Evolutionary conservation across 1,284 basidiomycete species (phyloP).

Genomic region (Singerocomus inundabilis): DNA sequence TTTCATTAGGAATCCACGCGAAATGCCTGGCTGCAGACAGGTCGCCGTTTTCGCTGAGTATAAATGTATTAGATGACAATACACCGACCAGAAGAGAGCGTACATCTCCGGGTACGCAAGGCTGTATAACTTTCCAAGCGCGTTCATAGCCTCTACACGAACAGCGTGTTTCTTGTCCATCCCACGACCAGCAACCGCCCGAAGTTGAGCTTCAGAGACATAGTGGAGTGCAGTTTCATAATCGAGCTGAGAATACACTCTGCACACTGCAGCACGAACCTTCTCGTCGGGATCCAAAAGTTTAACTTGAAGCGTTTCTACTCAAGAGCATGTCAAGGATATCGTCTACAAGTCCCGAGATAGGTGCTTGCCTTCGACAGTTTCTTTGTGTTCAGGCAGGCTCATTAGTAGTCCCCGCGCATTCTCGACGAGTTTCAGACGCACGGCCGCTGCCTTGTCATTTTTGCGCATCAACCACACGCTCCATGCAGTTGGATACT

Average conservation of each 20-base stretch:
- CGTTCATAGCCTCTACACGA: slow-evolving; percentile 76
- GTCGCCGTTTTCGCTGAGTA: slow-evolving; percentile 77
- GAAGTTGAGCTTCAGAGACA: slow-evolving; percentile 65
- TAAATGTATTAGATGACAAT: not conserved
- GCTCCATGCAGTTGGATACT: slow-evolving; percentile 85
- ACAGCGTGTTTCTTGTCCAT: slow-evolving; percentile 88
- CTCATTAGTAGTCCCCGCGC: slow-evolving; percentile 61
- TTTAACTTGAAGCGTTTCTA: slow-evolving; percentile 67
- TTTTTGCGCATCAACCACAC: slow-evolving; percentile 81
- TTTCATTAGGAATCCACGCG: slow-evolving; percentile 87
- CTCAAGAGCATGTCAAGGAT: slow-evolving; percentile 13
- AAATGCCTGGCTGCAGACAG: slow-evolving; percentile 76
- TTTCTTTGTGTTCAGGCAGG: slow-evolving; percentile 66
- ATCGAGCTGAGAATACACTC: slow-evolving; percentile 79
- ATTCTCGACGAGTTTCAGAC: slow-evolving; percentile 79
- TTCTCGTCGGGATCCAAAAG: slow-evolving; percentile 89
- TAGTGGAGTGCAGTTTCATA: slow-evolving; percentile 90
- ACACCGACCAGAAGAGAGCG: slow-evolving; percentile 28
- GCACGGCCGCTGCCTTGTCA: slow-evolving; percentile 73
- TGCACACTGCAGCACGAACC: slow-evolving; percentile 83
- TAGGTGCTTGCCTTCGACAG: slow-evolving; percentile 61
- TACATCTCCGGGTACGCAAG: slow-evolving; percentile 90
- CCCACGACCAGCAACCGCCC: slow-evolving; percentile 68
- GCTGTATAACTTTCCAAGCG: slow-evolving; percentile 77
- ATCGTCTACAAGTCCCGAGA: slow-evolving; percentile 1